Percentiles rank a stretch among this genome's conserved stretches.
Evolutionary conservation across 331 rosid species (phyloP).

Genomic region (Rosa hybrid): DNA sequence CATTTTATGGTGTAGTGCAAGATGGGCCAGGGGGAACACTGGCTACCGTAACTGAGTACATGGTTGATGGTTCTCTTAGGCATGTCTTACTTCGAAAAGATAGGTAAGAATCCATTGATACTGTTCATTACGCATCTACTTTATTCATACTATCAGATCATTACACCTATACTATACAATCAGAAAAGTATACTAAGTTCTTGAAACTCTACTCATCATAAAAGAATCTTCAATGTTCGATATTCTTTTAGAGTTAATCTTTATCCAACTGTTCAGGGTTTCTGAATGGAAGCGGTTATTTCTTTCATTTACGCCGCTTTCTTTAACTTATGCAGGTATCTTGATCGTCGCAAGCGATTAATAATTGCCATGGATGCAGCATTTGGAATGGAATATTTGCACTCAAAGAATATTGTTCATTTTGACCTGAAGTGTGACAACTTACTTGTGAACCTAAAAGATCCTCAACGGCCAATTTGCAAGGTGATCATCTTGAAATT

Average conservation of each 20-base stretch:
- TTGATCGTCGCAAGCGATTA: conserved; percentile 94
- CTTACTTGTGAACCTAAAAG: conserved; percentile 92
- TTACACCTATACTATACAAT: neutral
- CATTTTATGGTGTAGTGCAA: conserved; percentile 93
- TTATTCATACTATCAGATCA: neutral
- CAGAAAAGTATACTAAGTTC: neutral
- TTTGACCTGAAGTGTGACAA: conserved; percentile 98
- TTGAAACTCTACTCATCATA: neutral
- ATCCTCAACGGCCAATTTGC: conserved; percentile 90
- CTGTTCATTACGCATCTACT: conserved; percentile 17
- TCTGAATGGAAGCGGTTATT: conserved; percentile 8
- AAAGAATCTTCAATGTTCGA: neutral
- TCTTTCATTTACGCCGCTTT: neutral
- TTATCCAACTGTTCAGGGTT: conserved; percentile 4
- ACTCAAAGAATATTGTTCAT: conserved; percentile 90
- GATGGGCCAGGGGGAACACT: conserved; percentile 92
- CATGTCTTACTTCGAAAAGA: conserved; percentile 92
- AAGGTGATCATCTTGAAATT: conserved; percentile 52
- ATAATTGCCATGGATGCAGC: conserved; percentile 99
- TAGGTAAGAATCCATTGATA: conserved; percentile 47
- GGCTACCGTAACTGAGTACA: conserved; percentile 84
- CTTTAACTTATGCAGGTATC: conserved; percentile 57
- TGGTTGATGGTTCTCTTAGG: conserved; percentile 93
- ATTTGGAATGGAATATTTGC: conserved; percentile 98
- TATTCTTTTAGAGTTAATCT: neutral